Percentiles rank a stretch among this genome's conserved stretches.
phyloP scores from a whole-genome alignment of 2,329 filamentous ascomycete genomes.

The Cercospora sp. region DNA sequence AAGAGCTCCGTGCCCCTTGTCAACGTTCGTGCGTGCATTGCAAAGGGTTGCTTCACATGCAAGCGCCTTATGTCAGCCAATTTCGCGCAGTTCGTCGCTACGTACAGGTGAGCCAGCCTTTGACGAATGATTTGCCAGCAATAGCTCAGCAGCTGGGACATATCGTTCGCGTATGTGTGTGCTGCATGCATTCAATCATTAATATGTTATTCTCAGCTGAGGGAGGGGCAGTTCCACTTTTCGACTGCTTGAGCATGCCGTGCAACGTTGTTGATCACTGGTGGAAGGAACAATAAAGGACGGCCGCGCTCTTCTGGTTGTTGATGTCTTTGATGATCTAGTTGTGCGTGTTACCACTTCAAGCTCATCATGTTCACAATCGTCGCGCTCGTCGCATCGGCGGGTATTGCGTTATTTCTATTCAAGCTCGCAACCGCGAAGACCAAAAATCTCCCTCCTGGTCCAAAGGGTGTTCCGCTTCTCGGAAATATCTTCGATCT shows the following conservation, averaged over 20 bases:
- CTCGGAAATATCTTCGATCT: conserved; percentile 30
- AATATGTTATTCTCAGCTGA: neutral
- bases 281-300: neutral
- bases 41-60: neutral
- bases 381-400: neutral
- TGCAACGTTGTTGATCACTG: neutral
- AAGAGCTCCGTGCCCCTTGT: neutral
- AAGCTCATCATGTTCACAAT: neutral
- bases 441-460: conserved; percentile 25
- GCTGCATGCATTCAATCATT: neutral
- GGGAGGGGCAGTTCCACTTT: neutral
- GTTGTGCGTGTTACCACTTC: neutral
- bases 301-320: neutral
- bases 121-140: neutral
- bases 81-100: neutral
- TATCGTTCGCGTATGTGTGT: neutral
- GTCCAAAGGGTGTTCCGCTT: conserved; percentile 27
- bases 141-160: neutral
- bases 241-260: neutral
- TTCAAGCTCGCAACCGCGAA: neutral
- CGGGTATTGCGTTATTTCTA: neutral
- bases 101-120: neutral
- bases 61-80: neutral
- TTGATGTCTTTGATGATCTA: neutral
- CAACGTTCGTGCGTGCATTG: neutral